Evolutionary conservation across 1,139 yeast genomes (phyloP).

Genomic region (Geotrichum armillariae): DNA sequence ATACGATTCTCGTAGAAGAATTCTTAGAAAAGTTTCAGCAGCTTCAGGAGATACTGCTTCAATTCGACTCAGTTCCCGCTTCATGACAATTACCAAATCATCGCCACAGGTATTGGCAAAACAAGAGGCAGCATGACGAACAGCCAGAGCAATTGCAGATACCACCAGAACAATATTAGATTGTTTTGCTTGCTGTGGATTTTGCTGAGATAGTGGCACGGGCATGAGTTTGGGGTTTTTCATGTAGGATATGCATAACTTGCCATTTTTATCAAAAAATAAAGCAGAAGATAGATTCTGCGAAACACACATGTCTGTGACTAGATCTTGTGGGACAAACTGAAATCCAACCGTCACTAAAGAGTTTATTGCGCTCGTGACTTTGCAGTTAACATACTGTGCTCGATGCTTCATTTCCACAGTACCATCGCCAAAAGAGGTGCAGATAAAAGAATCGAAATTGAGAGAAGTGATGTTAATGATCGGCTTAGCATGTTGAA

Average conservation of each 20-base stretch:
- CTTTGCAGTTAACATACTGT: constrained; percentile 19
- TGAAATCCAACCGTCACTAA: constrained; percentile 61
- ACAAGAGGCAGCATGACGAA: constrained; percentile 66
- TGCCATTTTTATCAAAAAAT: constrained; percentile 33
- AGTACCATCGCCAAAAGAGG: constrained; percentile 29
- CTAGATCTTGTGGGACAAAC: constrained; percentile 42
- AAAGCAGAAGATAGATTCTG: constrained; percentile 58
- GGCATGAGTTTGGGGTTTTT: constrained; percentile 19
- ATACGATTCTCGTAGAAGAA: constrained; percentile 63
- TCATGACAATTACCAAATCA: constrained; percentile 61
- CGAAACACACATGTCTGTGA: constrained; percentile 50
- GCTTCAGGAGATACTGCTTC: constrained; percentile 19
- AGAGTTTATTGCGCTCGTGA: constrained; percentile 41
- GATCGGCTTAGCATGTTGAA: constrained; percentile 18
- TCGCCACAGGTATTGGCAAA: constrained; percentile 64
- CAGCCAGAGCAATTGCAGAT: constrained; percentile 61
- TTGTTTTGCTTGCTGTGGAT: constrained; percentile 13
- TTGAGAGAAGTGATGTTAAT: constrained; percentile 25
- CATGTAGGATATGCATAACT: constrained; percentile 27
- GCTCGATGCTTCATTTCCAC: constrained; percentile 28
- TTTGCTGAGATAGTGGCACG: constrained; percentile 16
- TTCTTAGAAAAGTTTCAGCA: constrained; percentile 29
- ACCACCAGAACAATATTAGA: constrained; percentile 22
- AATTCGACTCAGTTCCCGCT: constrained; percentile 33
- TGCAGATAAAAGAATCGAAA: constrained; percentile 29